Evolutionary conservation across 164 flowering plant genomes (phyloP), one percentile per base, ranked within the genome.

Genomic region (Berberis vulgaris): DNA sequence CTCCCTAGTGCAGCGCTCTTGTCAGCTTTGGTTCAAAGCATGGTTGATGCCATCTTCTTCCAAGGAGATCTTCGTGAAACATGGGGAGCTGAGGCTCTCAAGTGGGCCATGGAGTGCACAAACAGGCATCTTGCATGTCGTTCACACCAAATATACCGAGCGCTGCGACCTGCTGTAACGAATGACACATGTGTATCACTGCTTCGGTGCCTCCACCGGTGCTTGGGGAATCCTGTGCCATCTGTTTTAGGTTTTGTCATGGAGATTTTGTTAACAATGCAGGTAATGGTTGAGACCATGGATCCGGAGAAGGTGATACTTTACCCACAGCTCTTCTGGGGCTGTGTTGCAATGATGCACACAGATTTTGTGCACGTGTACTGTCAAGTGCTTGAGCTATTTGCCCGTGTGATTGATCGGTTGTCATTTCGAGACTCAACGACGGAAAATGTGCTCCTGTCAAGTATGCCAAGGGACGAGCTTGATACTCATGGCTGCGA

Each of bases 71-170:
- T 95, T 0, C 92, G 96, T 42, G 97, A 95, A 72, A 91, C 89
- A 56, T 95, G 99, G 99, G 97, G 99, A n/a, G 73, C 78, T 43
- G 97, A 95, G 70, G 97, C 99, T 39, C 89, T 94, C 58, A 94
- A 91, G 70, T 94, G 99, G 99, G 99, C 99, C 0, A 91, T 94
- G 99, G 99, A 91, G 67, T 91, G 99, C 84, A 91, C 89, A n/a
- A 91, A 97, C 44, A 81, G 97, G 67, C 99, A 94, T 77, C 90
- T 94, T 56, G 96, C 99, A 2, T 94, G 97, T 77, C 88, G 99
- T 40, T 94, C 97, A 5, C 99, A 94, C 77, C 99, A 95, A 78
- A 95, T 95, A 61, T 95, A 95, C 70, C 94, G 99, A 61, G 97
- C 97, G 64, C 60, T 95, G 40, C 76, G 89, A 9, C 99, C 99